Conservation (phyloP, 176 grass and related monocot genomes). For the Hordeum marinum region DNA sequence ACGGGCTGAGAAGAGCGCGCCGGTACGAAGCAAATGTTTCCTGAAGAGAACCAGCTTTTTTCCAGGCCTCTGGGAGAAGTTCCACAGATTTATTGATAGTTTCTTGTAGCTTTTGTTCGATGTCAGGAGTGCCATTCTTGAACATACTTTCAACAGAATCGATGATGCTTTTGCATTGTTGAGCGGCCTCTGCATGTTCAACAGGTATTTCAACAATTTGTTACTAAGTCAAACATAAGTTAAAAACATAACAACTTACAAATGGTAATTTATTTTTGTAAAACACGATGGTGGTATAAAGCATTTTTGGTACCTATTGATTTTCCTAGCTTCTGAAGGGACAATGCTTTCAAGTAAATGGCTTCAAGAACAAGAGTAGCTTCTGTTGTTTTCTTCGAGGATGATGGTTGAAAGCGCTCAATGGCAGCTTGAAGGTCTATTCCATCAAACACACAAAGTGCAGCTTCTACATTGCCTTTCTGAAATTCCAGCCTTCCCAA, state of each 20-base stretch:
- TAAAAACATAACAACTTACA: background rate
- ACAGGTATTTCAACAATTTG: background rate
- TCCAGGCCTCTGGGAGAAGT: slow-evolving; percentile 87
- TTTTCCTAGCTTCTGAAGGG: slow-evolving; percentile 81
- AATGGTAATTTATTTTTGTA: background rate
- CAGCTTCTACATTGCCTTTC: slow-evolving; percentile 86
- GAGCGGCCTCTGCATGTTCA: slow-evolving; percentile 65
- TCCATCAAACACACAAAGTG: slow-evolving; percentile 82
- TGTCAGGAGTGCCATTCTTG: slow-evolving; percentile 62
- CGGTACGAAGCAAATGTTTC: slow-evolving; percentile 74
- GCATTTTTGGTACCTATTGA: slow-evolving; percentile 46
- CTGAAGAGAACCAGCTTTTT: slow-evolving; percentile 56
- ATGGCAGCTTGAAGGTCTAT: slow-evolving; percentile 86
- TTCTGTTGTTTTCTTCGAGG: slow-evolving; percentile 28
- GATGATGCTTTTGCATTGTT: slow-evolving; percentile 76
- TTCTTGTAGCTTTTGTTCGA: slow-evolving; percentile 87
- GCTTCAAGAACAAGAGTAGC: slow-evolving; percentile 88
- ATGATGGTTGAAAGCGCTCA: slow-evolving; percentile 58
- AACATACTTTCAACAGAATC: slow-evolving; percentile 92
- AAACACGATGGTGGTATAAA: background rate
- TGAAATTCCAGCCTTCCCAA: slow-evolving; percentile 89
- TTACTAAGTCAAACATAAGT: background rate
- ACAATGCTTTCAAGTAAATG: slow-evolving; percentile 91
- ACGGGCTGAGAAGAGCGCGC: slow-evolving; percentile 66
- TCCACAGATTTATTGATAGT: slow-evolving; percentile 81